Percentiles rank a stretch among this genome's conserved stretches.
Evolutionary conservation across 345 rosid genomes (phyloP).

Genomic region (Gossypium raimondii): DNA sequence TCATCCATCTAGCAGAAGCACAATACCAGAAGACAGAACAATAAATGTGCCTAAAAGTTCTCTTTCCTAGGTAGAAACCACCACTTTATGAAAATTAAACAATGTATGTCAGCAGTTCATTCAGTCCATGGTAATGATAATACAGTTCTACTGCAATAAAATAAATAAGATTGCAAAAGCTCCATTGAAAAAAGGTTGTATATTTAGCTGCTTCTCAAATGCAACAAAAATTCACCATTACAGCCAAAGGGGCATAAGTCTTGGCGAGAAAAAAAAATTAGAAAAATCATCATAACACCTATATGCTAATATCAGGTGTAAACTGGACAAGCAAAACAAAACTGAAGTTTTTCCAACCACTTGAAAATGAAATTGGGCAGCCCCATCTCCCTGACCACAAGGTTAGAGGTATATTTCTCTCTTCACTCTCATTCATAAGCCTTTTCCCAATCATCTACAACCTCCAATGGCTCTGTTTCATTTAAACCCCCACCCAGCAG

Average conservation of each 20-base stretch:
- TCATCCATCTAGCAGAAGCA: background rate
- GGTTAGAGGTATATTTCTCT: background rate
- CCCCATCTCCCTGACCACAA: background rate
- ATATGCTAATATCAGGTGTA: background rate
- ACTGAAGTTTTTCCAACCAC: background rate
- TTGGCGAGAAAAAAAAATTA: background rate
- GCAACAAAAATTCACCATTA: constrained; percentile 6
- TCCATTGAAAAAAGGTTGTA: background rate
- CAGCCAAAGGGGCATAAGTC: background rate
- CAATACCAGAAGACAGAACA: background rate
- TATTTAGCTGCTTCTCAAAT: background rate
- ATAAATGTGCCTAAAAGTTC: background rate
- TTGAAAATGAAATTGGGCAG: background rate
- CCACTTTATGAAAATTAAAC: background rate
- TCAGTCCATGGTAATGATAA: background rate
- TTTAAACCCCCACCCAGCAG: constrained; percentile 27
- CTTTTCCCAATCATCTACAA: constrained; percentile 88
- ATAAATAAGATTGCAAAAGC: background rate
- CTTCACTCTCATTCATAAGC: constrained; percentile 49
- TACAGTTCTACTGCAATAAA: background rate
- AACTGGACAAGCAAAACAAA: background rate
- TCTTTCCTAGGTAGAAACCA: background rate
- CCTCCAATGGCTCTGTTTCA: constrained; percentile 35
- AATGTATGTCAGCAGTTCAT: background rate
- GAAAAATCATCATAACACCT: background rate